Conservation (phyloP, 2,329 filamentous ascomycete species). For the Colletotrichum magnum region DNA sequence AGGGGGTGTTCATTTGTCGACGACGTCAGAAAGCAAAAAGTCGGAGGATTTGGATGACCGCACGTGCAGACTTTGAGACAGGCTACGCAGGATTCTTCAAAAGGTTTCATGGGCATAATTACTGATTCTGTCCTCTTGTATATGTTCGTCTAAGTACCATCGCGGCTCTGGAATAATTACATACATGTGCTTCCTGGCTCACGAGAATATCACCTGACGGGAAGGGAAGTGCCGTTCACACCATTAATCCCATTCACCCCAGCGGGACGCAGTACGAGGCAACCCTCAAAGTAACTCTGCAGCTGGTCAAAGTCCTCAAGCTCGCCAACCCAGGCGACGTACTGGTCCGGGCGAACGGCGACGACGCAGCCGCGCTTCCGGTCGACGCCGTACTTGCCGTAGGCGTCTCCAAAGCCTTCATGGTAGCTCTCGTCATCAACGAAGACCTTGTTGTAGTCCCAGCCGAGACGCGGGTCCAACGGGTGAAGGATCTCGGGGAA, state of each 20-base stretch:
- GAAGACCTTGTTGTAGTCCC: conserved; percentile 71
- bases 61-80: too few species aligned
- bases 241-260: conserved; percentile 8
- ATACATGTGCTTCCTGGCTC: background rate
- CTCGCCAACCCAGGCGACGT: conserved; percentile 64
- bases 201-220: conserved; percentile 5
- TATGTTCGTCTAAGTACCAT: background rate
- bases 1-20: too few species aligned
- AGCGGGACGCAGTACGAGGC: conserved; percentile 37
- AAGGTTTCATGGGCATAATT: too few species aligned
- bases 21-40: too few species aligned
- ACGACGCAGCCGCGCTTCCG: conserved; percentile 69
- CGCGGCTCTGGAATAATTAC: background rate
- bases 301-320: conserved; percentile 54
- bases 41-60: too few species aligned
- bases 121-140: background rate
- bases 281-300: conserved; percentile 52
- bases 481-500: conserved; percentile 65
- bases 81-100: too few species aligned
- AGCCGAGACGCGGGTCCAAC: conserved; percentile 62
- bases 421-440: conserved; percentile 68
- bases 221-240: background rate
- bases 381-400: conserved; percentile 72
- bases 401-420: conserved; percentile 64
- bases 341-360: conserved; percentile 76